Base-by-base conservation (phyloP, 225 moss, liverwort and hornwort genomes). In the Sphagnum tenellum region DNA sequence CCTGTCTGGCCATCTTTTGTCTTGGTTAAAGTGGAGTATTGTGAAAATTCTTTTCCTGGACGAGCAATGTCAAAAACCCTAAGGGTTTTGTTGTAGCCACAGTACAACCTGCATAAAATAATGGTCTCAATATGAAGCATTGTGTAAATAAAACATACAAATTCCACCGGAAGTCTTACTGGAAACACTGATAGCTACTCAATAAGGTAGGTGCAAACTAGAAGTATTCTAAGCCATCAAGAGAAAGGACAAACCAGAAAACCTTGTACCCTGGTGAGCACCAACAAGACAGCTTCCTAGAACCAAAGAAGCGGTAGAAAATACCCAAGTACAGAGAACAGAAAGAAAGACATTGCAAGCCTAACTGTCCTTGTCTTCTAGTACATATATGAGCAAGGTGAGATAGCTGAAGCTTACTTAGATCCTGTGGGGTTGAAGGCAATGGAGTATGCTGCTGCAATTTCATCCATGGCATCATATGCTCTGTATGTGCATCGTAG, bases 391-490 rank as follows among this genome's bases (percentile, higher is more conserved):
- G 5, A 13, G 50, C 55, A 56, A 63, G 12, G 55, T 64, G 6
- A 46, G 52, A 61, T 11, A 50, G 57, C 29, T 1, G 29, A 29
- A 29, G 29, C 73, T 75, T 62, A 88, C 95, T 82, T 88, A 67
- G 83, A 87, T 71, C 98, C 98, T 69, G 74, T 59, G 48, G 90
- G 78, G 70, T 88, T 99, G 66, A 99, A 99, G 53, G 84, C 77
- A 49, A 93, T 67, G 8, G 98, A 93, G 68, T 93, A 86, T 9
- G 98, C 98, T 59, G 98, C 89, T 59, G 87, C 62, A 44, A 99
- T 99, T 75, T 99, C 98, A 76, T 99, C 98, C 98, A 93, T 90
- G 8, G 87, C 89, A 74, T 99, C 98, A 72, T 81, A 99, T 49
- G 98, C 93, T 81, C 98, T 85, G 46, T 90, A 99, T 47, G 83